These are phyloP conservation scores for Tetrapisispora phaffii DNA, from an alignment of 805 yeast genomes.

Conservation along the genomic window DNA sequence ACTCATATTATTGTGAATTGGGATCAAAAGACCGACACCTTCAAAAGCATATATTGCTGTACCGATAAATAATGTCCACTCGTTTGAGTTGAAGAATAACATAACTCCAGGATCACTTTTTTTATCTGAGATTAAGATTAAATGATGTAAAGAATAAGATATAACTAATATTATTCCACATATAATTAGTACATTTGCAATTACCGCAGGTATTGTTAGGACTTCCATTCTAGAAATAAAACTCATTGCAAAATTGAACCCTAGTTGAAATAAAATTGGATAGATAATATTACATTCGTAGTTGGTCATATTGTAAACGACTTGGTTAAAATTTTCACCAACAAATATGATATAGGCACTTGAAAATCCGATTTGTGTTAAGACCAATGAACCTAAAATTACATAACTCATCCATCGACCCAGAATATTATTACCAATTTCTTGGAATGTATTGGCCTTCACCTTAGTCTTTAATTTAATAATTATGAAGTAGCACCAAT, in stretches of 20 bases:
- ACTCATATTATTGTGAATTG: conserved; percentile 73
- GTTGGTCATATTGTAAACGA: conserved; percentile 41
- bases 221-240: conserved; percentile 68
- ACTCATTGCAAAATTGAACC: conserved; percentile 56
- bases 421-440: conserved; percentile 53
- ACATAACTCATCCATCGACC: conserved; percentile 57
- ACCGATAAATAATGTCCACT: conserved; percentile 67
- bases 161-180: conserved; percentile 57
- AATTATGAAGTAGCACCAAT: conserved; percentile 65
- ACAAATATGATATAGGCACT: conserved; percentile 77
- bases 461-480: conserved; percentile 49
- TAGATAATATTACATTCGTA: conserved; percentile 31
- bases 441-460: conserved; percentile 64
- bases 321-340: conserved; percentile 59
- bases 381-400: conserved; percentile 52
- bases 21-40: conserved; percentile 74
- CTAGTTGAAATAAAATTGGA: conserved; percentile 45
- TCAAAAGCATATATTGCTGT: conserved; percentile 84
- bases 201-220: conserved; percentile 56
- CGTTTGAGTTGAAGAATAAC: conserved; percentile 40
- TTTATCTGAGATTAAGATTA: conserved; percentile 23
- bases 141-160: conserved; percentile 37
- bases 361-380: conserved; percentile 72
- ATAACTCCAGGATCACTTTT: conserved; percentile 44
- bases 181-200: conserved; percentile 63